phyloP scores from a whole-genome alignment of 768 basidiomycete species.

The Ramaria rubella region DNA sequence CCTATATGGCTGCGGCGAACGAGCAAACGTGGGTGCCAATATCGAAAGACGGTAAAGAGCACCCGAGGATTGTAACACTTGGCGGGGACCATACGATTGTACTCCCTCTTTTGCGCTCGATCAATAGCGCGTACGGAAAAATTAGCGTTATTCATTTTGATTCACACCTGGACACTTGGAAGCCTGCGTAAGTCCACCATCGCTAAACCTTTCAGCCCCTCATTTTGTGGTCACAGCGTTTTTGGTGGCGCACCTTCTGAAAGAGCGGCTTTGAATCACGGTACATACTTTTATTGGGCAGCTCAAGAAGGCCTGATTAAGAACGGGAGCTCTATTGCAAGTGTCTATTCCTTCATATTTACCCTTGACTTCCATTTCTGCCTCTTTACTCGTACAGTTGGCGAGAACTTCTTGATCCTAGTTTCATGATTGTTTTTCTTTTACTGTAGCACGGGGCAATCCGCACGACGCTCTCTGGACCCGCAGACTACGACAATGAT shows the following conservation, averaged over 20 bases:
- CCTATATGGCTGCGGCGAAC: slow-evolving; percentile 32
- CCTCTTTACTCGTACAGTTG: slow-evolving; percentile 16
- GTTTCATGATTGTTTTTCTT: slow-evolving; percentile 44
- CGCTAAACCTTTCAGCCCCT: slow-evolving; percentile 26
- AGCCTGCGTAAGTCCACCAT: slow-evolving; percentile 2
- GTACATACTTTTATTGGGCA: slow-evolving; percentile 89
- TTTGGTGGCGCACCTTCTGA: slow-evolving; percentile 69
- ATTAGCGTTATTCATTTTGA: slow-evolving; percentile 86
- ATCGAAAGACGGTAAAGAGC: slow-evolving; percentile 62
- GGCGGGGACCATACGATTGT: slow-evolving; percentile 89
- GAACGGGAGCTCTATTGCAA: slow-evolving; percentile 79
- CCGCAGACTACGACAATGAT: slow-evolving; percentile 72
- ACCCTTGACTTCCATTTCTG: slow-evolving; percentile 15
- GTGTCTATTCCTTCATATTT: slow-evolving; percentile 34
- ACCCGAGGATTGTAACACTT: slow-evolving; percentile 75
- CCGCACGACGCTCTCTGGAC: slow-evolving; percentile 73
- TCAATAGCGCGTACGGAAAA: slow-evolving; percentile 70
- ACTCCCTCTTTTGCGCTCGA: slow-evolving; percentile 59
- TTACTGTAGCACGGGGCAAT: slow-evolving; percentile 77
- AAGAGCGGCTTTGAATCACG: slow-evolving; percentile 76
- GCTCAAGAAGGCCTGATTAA: slow-evolving; percentile 73
- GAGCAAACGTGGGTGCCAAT: slow-evolving; percentile 56
- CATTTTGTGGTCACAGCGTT: slow-evolving; percentile 25
- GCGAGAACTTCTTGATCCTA: slow-evolving; percentile 71
- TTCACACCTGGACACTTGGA: slow-evolving; percentile 49